Conservation (phyloP, 257 asterid genomes). For the Solanum megistacrolobum region DNA sequence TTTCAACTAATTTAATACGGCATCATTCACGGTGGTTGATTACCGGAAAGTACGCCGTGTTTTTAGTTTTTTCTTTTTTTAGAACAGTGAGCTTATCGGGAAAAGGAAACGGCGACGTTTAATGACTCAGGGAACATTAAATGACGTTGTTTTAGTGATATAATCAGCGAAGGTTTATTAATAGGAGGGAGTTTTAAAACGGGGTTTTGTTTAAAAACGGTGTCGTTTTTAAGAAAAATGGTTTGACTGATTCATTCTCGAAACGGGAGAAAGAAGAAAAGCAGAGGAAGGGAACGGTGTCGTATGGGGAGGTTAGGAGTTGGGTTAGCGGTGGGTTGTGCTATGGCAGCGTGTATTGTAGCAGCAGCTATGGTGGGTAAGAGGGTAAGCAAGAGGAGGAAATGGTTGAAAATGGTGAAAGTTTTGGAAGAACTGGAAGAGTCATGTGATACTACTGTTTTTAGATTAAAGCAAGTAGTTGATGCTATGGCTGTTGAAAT, state of each 20-base stretch:
- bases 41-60: not conserved
- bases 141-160: not conserved
- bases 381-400: constrained; percentile 50
- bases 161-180: not conserved
- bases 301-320: constrained; percentile 48
- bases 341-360: constrained; percentile 60
- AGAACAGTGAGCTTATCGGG: not conserved
- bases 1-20: not conserved
- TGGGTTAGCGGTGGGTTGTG: constrained; percentile 60
- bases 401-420: constrained; percentile 36
- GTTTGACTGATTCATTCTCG: constrained; percentile 25
- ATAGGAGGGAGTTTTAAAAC: constrained; percentile 10
- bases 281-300: constrained; percentile 5
- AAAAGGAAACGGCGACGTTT: not conserved
- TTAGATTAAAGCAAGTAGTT: constrained; percentile 68
- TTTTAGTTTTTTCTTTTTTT: not conserved
- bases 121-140: not conserved
- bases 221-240: constrained; percentile 2
- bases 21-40: not conserved
- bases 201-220: not conserved
- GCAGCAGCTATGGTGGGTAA: constrained; percentile 62
- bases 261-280: not conserved
- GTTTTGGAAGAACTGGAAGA: not conserved
- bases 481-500: constrained; percentile 96
- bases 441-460: constrained; percentile 54